Conservation (phyloP, 2,329 filamentous ascomycete genomes). For the Nemania serpens region DNA sequence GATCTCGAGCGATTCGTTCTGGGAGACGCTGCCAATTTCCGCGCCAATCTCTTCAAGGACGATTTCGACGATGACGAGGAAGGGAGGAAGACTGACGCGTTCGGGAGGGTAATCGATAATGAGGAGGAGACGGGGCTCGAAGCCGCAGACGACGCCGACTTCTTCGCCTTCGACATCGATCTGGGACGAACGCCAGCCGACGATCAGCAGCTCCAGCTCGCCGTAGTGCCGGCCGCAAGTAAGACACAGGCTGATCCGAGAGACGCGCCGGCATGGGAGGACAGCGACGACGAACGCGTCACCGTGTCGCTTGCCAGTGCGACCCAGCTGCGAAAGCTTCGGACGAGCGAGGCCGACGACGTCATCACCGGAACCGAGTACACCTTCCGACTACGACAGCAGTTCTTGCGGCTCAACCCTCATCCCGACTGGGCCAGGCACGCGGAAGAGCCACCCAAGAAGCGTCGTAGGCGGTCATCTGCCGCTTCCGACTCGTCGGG, state of each 20-base stretch:
- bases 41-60: conserved; percentile 68
- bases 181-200: conserved; percentile 56
- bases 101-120: conserved; percentile 48
- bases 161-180: conserved; percentile 87
- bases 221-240: conserved; percentile 31
- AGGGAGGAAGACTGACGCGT: conserved; percentile 38
- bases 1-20: conserved; percentile 89
- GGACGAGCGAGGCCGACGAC: conserved; percentile 81
- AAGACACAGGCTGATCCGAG: conserved; percentile 26
- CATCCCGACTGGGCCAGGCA: conserved; percentile 64
- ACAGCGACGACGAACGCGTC: conserved; percentile 92
- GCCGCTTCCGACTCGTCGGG: conserved; percentile 47
- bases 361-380: conserved; percentile 87
- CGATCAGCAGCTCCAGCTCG: conserved; percentile 36
- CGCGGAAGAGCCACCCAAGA: conserved; percentile 54
- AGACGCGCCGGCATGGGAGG: conserved; percentile 76
- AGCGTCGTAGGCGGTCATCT: conserved; percentile 57
- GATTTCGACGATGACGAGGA: conserved; percentile 44
- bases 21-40: conserved; percentile 83
- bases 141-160: conserved; percentile 74
- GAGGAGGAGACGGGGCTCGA: conserved; percentile 58
- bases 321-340: conserved; percentile 79
- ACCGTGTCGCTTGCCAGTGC: conserved; percentile 80
- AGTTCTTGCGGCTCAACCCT: conserved; percentile 68
- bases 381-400: conserved; percentile 74